A percentile compares a stretch with the other conserved stretches of the same genome.
Evolutionary conservation across 2,329 filamentous ascomycete genomes (phyloP).

Genomic region (Myriosclerotinia duriaeana): DNA sequence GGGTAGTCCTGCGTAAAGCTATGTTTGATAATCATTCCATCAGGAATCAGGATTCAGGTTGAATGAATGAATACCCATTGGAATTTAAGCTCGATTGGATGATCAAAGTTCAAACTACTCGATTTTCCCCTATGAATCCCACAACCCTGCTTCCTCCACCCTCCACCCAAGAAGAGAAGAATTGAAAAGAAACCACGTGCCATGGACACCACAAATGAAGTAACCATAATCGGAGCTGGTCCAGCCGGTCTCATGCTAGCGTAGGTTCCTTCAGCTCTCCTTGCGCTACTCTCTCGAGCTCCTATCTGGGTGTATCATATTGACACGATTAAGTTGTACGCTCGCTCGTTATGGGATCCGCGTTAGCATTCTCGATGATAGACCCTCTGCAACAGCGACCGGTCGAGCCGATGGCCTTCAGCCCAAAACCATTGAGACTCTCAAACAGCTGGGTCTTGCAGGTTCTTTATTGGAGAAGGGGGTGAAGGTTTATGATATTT

Average conservation of each 20-base stretch:
- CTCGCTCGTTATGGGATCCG: conserved; percentile 60
- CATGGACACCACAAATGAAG: conserved; percentile 27
- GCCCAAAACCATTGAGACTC: conserved; percentile 61
- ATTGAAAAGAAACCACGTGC: background rate
- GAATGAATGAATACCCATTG: background rate
- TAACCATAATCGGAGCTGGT: conserved; percentile 45
- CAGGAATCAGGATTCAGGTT: no score
- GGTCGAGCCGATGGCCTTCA: conserved; percentile 66
- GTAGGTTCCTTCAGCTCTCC: conserved; percentile 25
- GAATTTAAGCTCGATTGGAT: no score
- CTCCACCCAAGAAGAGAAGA: background rate
- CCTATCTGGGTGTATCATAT: background rate
- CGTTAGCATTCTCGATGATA: conserved; percentile 65
- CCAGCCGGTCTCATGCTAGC: conserved; percentile 47
- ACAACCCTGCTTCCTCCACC: no score
- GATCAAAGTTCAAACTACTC: no score
- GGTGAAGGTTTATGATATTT: conserved; percentile 57
- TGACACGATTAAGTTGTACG: conserved; percentile 53
- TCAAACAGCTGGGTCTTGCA: conserved; percentile 58
- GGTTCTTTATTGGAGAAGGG: conserved; percentile 56
- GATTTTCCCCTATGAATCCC: no score
- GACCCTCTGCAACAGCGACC: conserved; percentile 59
- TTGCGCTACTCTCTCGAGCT: background rate
- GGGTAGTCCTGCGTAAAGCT: background rate
- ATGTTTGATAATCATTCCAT: background rate